A percentile compares a stretch with the other conserved stretches of the same genome.
phyloP scores from a whole-genome alignment of 2,329 filamentous ascomycete species.

The Diaporthe helianthi region DNA sequence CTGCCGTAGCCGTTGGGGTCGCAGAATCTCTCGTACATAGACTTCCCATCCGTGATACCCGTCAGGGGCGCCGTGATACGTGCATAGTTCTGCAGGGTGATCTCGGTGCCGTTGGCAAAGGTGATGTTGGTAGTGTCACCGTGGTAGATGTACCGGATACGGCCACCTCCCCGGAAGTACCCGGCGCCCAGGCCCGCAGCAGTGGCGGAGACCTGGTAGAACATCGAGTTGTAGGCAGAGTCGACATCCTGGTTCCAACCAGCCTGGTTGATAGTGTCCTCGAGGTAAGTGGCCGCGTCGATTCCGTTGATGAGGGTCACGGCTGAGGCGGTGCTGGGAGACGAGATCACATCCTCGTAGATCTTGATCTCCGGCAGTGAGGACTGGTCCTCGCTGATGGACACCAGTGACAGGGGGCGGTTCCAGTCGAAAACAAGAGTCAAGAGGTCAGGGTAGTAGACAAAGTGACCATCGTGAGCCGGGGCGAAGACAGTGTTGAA shows the following conservation, averaged over 20 bases:
- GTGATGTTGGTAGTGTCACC: constrained; percentile 44
- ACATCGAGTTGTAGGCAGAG: constrained; percentile 49
- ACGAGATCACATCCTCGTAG: constrained; percentile 45
- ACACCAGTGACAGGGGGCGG: constrained; percentile 49
- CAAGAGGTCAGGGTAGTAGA: constrained; percentile 50
- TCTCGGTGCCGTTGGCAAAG: constrained; percentile 47
- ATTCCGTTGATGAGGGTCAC: constrained; percentile 42
- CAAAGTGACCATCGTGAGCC: constrained; percentile 52
- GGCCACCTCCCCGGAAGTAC: constrained; percentile 44
- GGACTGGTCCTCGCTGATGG: constrained; percentile 45
- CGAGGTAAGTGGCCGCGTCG: constrained; percentile 47
- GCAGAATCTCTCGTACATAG: constrained; percentile 47
- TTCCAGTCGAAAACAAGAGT: constrained; percentile 47
- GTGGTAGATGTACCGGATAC: constrained; percentile 41
- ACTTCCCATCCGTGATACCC: constrained; percentile 43
- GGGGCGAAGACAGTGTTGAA: constrained; percentile 48
- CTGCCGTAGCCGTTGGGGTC: constrained; percentile 31
- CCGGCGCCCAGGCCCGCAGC: constrained; percentile 37
- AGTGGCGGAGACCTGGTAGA: constrained; percentile 41
- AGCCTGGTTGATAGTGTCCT: constrained; percentile 49
- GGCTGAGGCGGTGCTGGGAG: constrained; percentile 37
- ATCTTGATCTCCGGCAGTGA: constrained; percentile 55
- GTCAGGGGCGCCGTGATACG: constrained; percentile 41
- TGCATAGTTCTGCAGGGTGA: constrained; percentile 44
- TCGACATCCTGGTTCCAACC: constrained; percentile 43